phyloP scores from a whole-genome alignment of 306 rosid genomes.

The Urtica urens region DNA sequence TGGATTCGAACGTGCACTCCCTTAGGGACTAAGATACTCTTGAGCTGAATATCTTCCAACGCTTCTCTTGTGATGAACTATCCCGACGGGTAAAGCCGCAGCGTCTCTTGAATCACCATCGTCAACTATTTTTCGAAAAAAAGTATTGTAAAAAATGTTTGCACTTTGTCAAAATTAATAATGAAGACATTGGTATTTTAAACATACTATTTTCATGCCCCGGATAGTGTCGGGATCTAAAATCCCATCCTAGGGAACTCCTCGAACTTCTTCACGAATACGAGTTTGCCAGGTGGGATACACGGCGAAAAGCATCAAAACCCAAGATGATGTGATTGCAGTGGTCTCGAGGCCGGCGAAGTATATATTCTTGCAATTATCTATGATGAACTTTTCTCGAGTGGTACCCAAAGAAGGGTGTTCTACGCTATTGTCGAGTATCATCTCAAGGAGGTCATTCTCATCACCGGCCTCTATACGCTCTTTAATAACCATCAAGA shows the following conservation, averaged over 20 bases:
- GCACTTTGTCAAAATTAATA: too few relatives aligned
- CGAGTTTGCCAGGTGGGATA: slow-evolving; percentile 29
- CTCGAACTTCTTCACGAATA: slow-evolving; percentile 17
- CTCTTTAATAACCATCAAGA: slow-evolving; percentile 28
- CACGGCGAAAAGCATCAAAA: slow-evolving; percentile 18
- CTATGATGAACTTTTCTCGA: slow-evolving; percentile 34
- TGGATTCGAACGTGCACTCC: slow-evolving; percentile 49
- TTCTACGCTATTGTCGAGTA: slow-evolving; percentile 24
- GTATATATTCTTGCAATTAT: slow-evolving; percentile 24
- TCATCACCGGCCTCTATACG: slow-evolving; percentile 24
- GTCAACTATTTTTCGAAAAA: too few relatives aligned
- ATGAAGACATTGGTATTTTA: not conserved
- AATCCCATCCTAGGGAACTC: slow-evolving; percentile 3
- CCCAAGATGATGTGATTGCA: slow-evolving; percentile 14
- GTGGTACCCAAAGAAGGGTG: slow-evolving; percentile 12
- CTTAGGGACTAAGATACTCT: slow-evolving; percentile 37
- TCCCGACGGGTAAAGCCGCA: slow-evolving; percentile 46
- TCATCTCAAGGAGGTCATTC: slow-evolving; percentile 62
- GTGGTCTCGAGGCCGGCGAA: slow-evolving; percentile 27
- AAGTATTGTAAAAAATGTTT: not conserved
- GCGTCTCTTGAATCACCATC: slow-evolving; percentile 72
- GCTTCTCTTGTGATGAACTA: slow-evolving; percentile 23
- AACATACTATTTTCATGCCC: slow-evolving; percentile 21
- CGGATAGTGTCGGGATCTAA: slow-evolving; percentile 20
- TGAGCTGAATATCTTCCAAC: slow-evolving; percentile 28